phyloP scores from a whole-genome alignment of 2,329 filamentous ascomycete genomes.

The Aspergillus proliferans region DNA sequence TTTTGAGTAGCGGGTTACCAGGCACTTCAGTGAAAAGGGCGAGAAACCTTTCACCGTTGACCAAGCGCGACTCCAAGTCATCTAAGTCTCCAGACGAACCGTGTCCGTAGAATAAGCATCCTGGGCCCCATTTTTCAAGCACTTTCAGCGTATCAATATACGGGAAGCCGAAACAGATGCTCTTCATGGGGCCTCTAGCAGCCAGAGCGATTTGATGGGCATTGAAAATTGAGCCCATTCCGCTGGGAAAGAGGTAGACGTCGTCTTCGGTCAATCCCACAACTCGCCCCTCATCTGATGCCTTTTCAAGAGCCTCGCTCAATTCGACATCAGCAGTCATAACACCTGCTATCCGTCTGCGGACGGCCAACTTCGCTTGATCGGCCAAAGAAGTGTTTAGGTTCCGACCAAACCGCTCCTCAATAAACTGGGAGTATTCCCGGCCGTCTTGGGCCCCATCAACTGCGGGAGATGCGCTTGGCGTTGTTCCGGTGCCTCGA shows the following conservation, averaged over 20 bases:
- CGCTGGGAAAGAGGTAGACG: conserved; percentile 79
- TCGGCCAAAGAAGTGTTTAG: conserved; percentile 71
- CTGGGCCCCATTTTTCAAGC: conserved; percentile 86
- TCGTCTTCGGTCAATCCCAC: conserved; percentile 70
- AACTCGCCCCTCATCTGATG: conserved; percentile 29
- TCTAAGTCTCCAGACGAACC: conserved; percentile 73
- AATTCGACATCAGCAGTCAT: conserved; percentile 67
- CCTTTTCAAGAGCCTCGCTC: conserved; percentile 48
- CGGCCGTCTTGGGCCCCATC: conserved; percentile 39
- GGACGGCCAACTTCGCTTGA: conserved; percentile 79
- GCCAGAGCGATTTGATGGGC: conserved; percentile 68
- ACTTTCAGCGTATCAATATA: conserved; percentile 97
- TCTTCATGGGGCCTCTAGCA: conserved; percentile 60
- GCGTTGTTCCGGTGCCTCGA: conserved; percentile 27
- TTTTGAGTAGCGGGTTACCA: conserved; percentile 79
- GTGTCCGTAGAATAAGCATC: conserved; percentile 80
- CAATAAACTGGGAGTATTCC: conserved; percentile 76
- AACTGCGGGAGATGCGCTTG: conserved; percentile 22
- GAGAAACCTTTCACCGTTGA: conserved; percentile 67
- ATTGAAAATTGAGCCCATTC: conserved; percentile 95
- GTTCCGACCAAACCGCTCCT: conserved; percentile 91
- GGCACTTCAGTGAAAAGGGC: conserved; percentile 93
- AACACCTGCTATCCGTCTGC: conserved; percentile 80
- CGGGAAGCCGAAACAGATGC: conserved; percentile 91
- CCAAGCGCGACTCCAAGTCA: conserved; percentile 67